Evolutionary conservation across 176 grass and related monocot species (phyloP).

Genomic region (Calamus simplicifolius): DNA sequence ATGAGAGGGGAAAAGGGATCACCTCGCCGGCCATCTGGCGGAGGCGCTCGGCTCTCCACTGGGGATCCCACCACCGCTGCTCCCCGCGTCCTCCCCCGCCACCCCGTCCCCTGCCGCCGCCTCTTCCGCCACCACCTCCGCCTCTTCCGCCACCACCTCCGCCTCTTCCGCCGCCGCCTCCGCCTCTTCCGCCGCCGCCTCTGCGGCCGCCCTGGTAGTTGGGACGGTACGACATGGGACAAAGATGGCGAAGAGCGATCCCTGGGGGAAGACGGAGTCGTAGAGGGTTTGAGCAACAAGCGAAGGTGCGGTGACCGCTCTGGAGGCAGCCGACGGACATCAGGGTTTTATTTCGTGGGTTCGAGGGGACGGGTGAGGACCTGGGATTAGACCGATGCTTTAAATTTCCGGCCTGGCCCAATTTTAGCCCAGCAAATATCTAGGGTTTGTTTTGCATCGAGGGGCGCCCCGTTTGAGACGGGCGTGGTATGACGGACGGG

Average conservation of each 20-base stretch:
- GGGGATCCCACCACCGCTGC: slow-evolving; percentile 88
- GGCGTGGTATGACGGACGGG: too few species aligned
- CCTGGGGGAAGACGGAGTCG: slow-evolving; percentile 2
- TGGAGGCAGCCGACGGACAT: too few species aligned
- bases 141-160: slow-evolving; percentile 9
- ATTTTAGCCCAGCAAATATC: too few species aligned
- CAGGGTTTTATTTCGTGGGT: too few species aligned
- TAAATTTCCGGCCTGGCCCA: too few species aligned
- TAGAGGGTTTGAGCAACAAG: too few species aligned
- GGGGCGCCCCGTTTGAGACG: too few species aligned
- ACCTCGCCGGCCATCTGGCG: slow-evolving; percentile 69
- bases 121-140: slow-evolving; percentile 1
- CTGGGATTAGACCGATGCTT: too few species aligned
- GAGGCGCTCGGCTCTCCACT: slow-evolving; percentile 84
- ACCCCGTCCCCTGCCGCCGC: slow-evolving; percentile 23
- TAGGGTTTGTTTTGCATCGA: too few species aligned
- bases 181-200: slow-evolving; percentile 34
- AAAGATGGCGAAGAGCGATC: slow-evolving; percentile 2
- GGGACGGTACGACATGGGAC: slow-evolving; percentile 52
- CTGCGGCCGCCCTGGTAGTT: slow-evolving; percentile 51
- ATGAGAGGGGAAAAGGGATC: neutral
- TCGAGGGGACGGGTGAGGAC: too few species aligned
- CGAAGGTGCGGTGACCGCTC: too few species aligned
- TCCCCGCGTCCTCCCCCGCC: slow-evolving; percentile 51
- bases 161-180: neutral